Evolutionary conservation across 495 filamentous ascomycete genomes (phyloP), one percentile per base, ranked within the genome.

Genomic region (Aspergillus panamensis): DNA sequence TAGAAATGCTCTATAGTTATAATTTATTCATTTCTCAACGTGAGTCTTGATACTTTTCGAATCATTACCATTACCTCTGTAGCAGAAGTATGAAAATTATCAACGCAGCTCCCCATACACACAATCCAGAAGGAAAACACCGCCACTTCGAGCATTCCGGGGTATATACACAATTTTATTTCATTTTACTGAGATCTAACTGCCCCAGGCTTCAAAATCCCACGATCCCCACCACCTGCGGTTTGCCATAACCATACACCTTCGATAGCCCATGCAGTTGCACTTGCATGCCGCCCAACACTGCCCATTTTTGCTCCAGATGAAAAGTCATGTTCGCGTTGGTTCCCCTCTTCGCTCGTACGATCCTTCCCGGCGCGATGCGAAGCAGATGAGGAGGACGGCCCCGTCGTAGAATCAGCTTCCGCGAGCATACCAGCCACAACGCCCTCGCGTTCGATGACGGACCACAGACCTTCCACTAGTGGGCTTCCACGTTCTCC

Each of bases 171-270:
- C 10, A 39, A 12, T 8, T 10, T 0, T 39, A 17, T n/a, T 16
- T 8, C n/a, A 19, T 19, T 3, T 52, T 68, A 73, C 47, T 67
- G 61, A 35, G 71, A 68, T 14, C 73, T 69, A 57, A 69, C 51
- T 17, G 69, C 64, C 6, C 68, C 65, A 20, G 69, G 67, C 54
- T 77, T 78, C 57, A 74, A 60, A 4, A 77, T 59, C 0, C 74
- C 75, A 5, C 75, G 67, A 57, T 79, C 73, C 48, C 75, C 76
- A 73, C 80, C 83, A 0, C 91, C 90, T 0, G 91, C 89, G 73
- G 86, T 89, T 75, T 90, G 84, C 82, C 88, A 94, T 43, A 96
- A 67, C 93, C 94, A 97, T 31, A 96, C 74, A 29, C 92, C 92
- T 72, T 98, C 94, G 17, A 85, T 84, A 35, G 94, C 94, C 82